Evolutionary conservation across 441 rosid genomes (phyloP).

Genomic region (Biscutella auriculata): DNA sequence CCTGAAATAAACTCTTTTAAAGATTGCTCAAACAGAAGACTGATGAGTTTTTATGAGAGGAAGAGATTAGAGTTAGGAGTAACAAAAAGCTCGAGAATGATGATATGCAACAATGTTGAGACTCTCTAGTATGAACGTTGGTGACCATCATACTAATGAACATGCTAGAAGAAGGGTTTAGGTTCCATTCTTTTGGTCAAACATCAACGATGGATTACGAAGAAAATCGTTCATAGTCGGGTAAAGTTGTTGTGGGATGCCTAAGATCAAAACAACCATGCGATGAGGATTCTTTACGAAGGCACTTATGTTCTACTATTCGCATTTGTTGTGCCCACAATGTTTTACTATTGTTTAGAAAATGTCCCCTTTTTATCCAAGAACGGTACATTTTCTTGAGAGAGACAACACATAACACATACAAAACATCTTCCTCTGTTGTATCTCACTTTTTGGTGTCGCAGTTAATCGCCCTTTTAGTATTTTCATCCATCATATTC

Average conservation of each 20-base stretch:
- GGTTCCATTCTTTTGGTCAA: conserved; percentile 33
- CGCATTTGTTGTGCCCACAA: conserved; percentile 18
- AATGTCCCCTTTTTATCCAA: conserved; percentile 20
- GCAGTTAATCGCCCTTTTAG: conserved; percentile 31
- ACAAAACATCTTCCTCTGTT: conserved; percentile 20
- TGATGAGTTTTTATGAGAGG: conserved; percentile 61
- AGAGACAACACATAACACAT: conserved; percentile 17
- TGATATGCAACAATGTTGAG: conserved; percentile 82
- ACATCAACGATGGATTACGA: conserved; percentile 35
- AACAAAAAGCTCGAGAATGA: conserved; percentile 83
- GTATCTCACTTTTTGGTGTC: conserved; percentile 16
- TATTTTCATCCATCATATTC: too few relatives aligned
- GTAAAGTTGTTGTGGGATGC: conserved; percentile 91
- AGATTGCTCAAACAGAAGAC: conserved; percentile 31
- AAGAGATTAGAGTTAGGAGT: conserved; percentile 72
- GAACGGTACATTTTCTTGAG: conserved; percentile 56
- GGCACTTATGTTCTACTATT: too few relatives aligned
- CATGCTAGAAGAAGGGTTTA: conserved; percentile 45
- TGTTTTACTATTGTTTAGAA: conserved; percentile 20
- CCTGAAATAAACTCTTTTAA: conserved; percentile 12
- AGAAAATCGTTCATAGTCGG: conserved; percentile 53
- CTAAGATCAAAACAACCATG: conserved; percentile 93
- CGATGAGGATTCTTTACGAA: conserved; percentile 90
- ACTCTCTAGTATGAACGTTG: conserved; percentile 57
- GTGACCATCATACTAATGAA: conserved; percentile 31